Conservation (phyloP, 306 rosid species). For the Lathyrus aphaca region DNA sequence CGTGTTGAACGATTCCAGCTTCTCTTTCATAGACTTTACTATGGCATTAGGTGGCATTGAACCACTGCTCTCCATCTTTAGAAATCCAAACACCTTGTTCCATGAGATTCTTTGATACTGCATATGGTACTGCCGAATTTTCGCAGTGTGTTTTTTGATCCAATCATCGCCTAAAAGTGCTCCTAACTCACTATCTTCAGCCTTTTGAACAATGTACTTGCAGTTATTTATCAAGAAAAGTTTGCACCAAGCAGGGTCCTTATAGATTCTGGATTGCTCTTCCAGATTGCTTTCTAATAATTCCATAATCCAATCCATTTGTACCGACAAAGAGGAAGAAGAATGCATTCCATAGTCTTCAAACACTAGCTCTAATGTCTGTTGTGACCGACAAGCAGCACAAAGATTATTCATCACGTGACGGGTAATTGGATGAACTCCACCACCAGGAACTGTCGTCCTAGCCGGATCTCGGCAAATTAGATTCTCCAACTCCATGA, state of each 20-base stretch:
- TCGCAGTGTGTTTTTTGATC: constrained; percentile 56
- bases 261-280: constrained; percentile 59
- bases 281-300: constrained; percentile 51
- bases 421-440: constrained; percentile 80
- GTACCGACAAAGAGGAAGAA: constrained; percentile 56
- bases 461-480: constrained; percentile 59
- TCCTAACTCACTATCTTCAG: constrained; percentile 54
- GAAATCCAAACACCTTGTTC: constrained; percentile 52
- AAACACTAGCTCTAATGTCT: constrained; percentile 71
- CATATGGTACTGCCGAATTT: constrained; percentile 47
- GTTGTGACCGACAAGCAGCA: constrained; percentile 71
- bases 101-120: constrained; percentile 50
- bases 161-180: constrained; percentile 59
- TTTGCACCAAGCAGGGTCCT: constrained; percentile 54
- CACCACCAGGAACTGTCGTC: constrained; percentile 66
- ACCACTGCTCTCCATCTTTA: constrained; percentile 63
- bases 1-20: constrained; percentile 61
- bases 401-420: constrained; percentile 90
- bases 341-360: constrained; percentile 49
- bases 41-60: constrained; percentile 37
- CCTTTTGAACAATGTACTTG: constrained; percentile 57
- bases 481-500: constrained; percentile 36
- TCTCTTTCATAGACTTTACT: constrained; percentile 63
- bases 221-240: constrained; percentile 72
- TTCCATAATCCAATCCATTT: constrained; percentile 75